phyloP scores from a whole-genome alignment of 371 early-diverging fungal species.

The Mortierella polycephala region DNA sequence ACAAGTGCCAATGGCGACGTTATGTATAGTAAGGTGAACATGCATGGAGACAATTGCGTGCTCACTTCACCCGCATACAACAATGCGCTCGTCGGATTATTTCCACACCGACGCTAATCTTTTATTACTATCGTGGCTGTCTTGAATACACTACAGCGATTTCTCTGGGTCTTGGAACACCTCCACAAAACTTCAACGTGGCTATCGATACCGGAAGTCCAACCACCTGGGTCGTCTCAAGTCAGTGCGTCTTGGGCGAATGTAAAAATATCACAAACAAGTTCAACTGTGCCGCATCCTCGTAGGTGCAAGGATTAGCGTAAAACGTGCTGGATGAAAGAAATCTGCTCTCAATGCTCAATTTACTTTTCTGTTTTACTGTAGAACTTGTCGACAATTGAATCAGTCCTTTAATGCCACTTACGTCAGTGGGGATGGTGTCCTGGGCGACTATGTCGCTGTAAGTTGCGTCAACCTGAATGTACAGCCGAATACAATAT shows the following conservation, averaged over 20 bases:
- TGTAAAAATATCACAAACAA: conserved; percentile 4
- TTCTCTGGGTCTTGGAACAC: conserved; percentile 36
- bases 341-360: background rate
- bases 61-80: no score
- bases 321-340: background rate
- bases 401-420: conserved; percentile 11
- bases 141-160: conserved; percentile 11
- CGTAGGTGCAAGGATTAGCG: conserved; percentile 14
- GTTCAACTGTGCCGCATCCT: conserved; percentile 32
- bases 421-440: conserved; percentile 25
- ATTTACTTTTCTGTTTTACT: background rate
- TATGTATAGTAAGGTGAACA: conserved; percentile 11
- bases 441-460: conserved; percentile 14
- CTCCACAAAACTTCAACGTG: conserved; percentile 33
- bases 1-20: conserved; percentile 7
- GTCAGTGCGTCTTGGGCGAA: conserved; percentile 1
- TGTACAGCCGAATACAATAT: background rate
- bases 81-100: no score
- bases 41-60: background rate
- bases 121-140: background rate
- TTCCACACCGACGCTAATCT: no score
- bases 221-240: conserved; percentile 37
- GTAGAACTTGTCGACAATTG: conserved; percentile 16
- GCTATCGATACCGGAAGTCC: conserved; percentile 49
- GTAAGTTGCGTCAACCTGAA: conserved; percentile 9